Conservation (phyloP, 768 basidiomycete genomes). For the Leccinum disarticulatum region DNA sequence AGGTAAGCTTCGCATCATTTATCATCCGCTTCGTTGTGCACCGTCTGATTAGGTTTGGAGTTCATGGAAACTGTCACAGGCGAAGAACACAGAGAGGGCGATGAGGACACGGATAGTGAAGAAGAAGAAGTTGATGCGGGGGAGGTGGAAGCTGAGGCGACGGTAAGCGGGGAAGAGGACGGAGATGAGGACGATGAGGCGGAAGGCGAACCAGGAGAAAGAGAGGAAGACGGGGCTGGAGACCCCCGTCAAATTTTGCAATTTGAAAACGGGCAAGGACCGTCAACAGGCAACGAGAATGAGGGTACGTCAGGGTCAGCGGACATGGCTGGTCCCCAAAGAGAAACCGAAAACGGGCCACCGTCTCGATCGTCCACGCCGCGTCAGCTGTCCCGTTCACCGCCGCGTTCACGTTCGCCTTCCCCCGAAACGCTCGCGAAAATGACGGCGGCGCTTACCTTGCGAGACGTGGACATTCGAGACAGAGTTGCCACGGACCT, state of each 20-base stretch:
- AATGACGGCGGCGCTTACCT: constrained; percentile 41
- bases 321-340: constrained; percentile 3
- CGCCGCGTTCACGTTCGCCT: constrained; percentile 48
- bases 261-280: constrained; percentile 14
- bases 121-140: constrained; percentile 41
- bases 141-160: constrained; percentile 37
- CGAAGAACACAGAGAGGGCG: constrained; percentile 33
- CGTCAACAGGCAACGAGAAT: neutral
- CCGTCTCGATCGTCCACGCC: constrained; percentile 30
- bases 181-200: constrained; percentile 37
- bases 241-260: constrained; percentile 11
- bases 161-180: constrained; percentile 28
- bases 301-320: constrained; percentile 3
- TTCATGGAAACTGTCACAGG: constrained; percentile 62
- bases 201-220: constrained; percentile 39
- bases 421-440: constrained; percentile 45
- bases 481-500: constrained; percentile 64
- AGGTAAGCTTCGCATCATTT: constrained; percentile 52
- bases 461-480: constrained; percentile 44
- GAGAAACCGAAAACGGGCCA: constrained; percentile 11
- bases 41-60: constrained; percentile 38
- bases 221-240: constrained; percentile 31
- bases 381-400: constrained; percentile 49
- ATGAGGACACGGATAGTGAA: constrained; percentile 29
- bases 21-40: constrained; percentile 18